Conservation (phyloP, 176 grass and related monocot genomes). For the Oryza meyeriana region DNA sequence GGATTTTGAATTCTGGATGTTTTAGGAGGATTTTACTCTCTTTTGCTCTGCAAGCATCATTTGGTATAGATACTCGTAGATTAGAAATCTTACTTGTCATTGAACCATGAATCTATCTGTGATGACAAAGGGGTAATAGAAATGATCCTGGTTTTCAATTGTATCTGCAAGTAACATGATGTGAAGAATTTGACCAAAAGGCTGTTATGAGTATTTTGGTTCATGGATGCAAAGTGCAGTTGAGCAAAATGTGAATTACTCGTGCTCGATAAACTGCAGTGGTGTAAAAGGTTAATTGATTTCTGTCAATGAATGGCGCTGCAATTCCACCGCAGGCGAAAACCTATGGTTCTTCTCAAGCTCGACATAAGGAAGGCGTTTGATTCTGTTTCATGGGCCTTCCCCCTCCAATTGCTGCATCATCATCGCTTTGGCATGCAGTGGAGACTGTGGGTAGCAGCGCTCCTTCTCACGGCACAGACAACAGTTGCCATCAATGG, state of each 20-base stretch:
- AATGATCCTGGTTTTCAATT: not conserved
- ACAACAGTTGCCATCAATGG: too few species aligned
- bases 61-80: slow-evolving; percentile 8
- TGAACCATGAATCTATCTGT: not conserved
- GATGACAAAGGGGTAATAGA: not conserved
- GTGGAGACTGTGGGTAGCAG: too few species aligned
- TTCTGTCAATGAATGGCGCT: too few species aligned
- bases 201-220: not conserved
- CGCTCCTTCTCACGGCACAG: too few species aligned
- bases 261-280: too few species aligned
- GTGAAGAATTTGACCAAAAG: not conserved
- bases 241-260: not conserved
- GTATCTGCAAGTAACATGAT: not conserved
- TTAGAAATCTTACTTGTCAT: slow-evolving; percentile 7
- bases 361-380: too few species aligned
- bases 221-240: not conserved
- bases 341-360: too few species aligned
- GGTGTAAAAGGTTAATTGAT: too few species aligned
- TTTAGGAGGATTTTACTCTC: not conserved
- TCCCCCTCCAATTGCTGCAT: too few species aligned
- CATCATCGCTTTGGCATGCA: too few species aligned
- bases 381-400: too few species aligned
- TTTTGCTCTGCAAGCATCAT: slow-evolving; percentile 3
- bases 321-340: too few species aligned
- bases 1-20: not conserved